Evolutionary conservation across 352 stramenopile species (phyloP), one percentile per base, ranked within the genome.

Genomic region (Saprolegnia diclina): DNA sequence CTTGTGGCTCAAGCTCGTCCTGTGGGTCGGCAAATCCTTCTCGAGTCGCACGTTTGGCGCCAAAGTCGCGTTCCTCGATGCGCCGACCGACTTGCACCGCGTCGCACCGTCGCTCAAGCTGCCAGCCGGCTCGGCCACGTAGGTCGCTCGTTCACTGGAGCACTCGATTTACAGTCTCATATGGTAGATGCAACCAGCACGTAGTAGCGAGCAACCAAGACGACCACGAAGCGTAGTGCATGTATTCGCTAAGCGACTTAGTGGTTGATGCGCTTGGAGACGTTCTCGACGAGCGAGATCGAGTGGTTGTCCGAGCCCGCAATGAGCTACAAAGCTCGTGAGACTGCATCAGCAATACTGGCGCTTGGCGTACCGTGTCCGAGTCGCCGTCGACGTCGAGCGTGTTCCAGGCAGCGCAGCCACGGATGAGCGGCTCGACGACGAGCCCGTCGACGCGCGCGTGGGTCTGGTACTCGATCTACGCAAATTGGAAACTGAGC

Each of bases 261-360:
- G 32, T 7, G 52, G 16, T 57, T 57, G 52, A 57, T 38, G 22
- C 22, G 9, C 52, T 57, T 85, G 19, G 82, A 90, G 37, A 74
- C 80, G 19, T 83, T 54, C 73, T 88, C 79, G 29, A 91, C 73
- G 56, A 93, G 74, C 46, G 90, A 45, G 38, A 93, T 70, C 42
- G 85, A 87, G 67, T 93, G 82, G 55, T 83, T 82, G 50, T 93
- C 85, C 19, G 83, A 93, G 37, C 82, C 82, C 1, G 82, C 82
- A 54, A 93, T 68, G 14, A 93, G 73, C 63, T 69, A 69, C 16
- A 22, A 29, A 52, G 42, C n/a, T 56, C 35, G 32, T 67, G 22
- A 67, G 45, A 11, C 9, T 0, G 18, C 37, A 7, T 53, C 32
- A 16, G 48, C 24, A 45, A 40, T 14, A 52, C 5, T 11, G 44